phyloP scores from a whole-genome alignment of 805 yeast species.

The Cyberlindnera mississippiensis region DNA sequence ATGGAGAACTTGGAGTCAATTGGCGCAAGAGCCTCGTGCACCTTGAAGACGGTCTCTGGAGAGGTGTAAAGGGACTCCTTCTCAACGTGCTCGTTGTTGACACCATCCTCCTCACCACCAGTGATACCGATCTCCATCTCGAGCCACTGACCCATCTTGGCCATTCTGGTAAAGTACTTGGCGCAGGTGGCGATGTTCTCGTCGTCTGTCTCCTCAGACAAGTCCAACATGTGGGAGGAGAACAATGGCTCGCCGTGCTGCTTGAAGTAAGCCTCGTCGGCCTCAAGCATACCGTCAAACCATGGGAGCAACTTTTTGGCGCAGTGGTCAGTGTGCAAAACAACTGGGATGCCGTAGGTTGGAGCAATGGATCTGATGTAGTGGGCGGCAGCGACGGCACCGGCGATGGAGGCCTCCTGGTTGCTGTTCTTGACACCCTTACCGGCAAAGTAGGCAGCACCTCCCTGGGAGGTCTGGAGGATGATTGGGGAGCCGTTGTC shows the following conservation, averaged over 20 bases:
- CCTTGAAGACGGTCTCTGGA: slow-evolving; percentile 91
- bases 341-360: slow-evolving; percentile 92
- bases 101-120: slow-evolving; percentile 99
- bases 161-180: slow-evolving; percentile 90
- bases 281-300: slow-evolving; percentile 97
- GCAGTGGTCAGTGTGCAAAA: slow-evolving; percentile 98
- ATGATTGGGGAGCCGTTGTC: slow-evolving; percentile 93
- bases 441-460: slow-evolving; percentile 99
- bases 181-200: slow-evolving; percentile 93
- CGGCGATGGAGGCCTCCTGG: slow-evolving; percentile 92
- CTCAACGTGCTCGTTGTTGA: slow-evolving; percentile 91
- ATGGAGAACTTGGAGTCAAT: slow-evolving; percentile 97
- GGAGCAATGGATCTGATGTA: slow-evolving; percentile 97
- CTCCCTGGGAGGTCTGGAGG: slow-evolving; percentile 97
- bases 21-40: slow-evolving; percentile 83
- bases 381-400: slow-evolving; percentile 96
- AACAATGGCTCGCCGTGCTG: slow-evolving; percentile 90
- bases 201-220: slow-evolving; percentile 94
- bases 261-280: slow-evolving; percentile 90
- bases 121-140: slow-evolving; percentile 99
- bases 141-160: slow-evolving; percentile 94
- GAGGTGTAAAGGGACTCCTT: slow-evolving; percentile 88
- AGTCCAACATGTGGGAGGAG: slow-evolving; percentile 98
- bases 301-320: slow-evolving; percentile 97
- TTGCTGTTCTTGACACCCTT: slow-evolving; percentile 94